A percentile compares a stretch with the other conserved stretches of the same genome.
phyloP scores from a whole-genome alignment of 2,329 filamentous ascomycete genomes.

The Akanthomyces uredinophilus region DNA sequence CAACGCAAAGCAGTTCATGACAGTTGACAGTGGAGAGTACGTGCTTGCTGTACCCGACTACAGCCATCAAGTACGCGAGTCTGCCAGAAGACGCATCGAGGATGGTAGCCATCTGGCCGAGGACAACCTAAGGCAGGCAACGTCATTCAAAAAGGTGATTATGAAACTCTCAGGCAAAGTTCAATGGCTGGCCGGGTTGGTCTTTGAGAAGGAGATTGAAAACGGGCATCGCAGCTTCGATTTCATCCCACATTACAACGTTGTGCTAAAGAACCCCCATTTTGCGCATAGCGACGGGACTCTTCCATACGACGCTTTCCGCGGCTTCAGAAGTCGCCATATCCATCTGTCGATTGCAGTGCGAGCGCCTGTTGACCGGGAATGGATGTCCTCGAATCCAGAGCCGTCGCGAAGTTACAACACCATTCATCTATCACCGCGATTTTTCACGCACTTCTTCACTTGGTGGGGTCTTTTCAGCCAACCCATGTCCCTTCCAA shows the following conservation, averaged over 20 bases:
- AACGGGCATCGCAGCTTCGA: conserved; percentile 72
- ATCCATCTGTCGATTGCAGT: conserved; percentile 94
- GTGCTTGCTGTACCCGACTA: conserved; percentile 93
- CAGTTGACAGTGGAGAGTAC: conserved; percentile 90
- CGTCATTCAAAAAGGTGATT: conserved; percentile 94
- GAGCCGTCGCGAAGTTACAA: conserved; percentile 89
- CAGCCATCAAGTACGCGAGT: conserved; percentile 75
- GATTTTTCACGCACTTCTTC: conserved; percentile 98
- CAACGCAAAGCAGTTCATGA: conserved; percentile 91
- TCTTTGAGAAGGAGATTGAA: conserved; percentile 81
- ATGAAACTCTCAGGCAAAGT: conserved; percentile 99
- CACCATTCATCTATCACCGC: conserved; percentile 86
- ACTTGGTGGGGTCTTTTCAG: conserved; percentile 97
- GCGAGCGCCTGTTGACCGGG: conserved; percentile 76
- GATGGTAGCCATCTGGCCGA: conserved; percentile 56
- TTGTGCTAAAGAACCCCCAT: conserved; percentile 76
- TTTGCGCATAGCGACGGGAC: conserved; percentile 58
- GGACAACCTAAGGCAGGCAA: conserved; percentile 63
- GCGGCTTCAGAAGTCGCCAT: conserved; percentile 92
- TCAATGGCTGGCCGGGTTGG: conserved; percentile 82
- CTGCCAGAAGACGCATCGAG: conserved; percentile 45
- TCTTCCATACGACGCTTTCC: conserved; percentile 80
- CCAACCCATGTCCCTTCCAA: conserved; percentile 87
- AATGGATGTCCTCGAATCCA: conserved; percentile 74
- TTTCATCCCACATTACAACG: conserved; percentile 88